phyloP scores from a whole-genome alignment of 2,329 filamentous ascomycete genomes.

The Cercospora zeina region DNA sequence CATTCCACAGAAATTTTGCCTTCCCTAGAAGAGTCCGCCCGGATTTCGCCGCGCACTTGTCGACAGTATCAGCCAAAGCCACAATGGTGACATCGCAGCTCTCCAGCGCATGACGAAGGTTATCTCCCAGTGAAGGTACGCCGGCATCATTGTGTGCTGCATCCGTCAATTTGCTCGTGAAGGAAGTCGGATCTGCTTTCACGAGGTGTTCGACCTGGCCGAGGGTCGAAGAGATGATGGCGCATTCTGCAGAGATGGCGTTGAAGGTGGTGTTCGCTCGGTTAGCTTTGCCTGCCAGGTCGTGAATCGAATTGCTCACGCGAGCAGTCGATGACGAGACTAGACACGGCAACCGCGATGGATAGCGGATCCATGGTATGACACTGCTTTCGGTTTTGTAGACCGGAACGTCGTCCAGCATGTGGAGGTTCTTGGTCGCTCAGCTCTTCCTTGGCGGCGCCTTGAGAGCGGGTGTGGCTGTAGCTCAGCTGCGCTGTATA shows the following conservation, averaged over 20 bases:
- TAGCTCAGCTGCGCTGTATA: conserved; percentile 1
- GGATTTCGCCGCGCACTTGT: neutral
- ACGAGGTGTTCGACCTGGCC: neutral
- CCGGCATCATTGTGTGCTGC: neutral
- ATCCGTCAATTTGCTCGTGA: neutral
- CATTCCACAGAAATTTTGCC: neutral
- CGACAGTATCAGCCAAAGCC: neutral
- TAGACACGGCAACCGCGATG: neutral
- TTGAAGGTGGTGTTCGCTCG: neutral
- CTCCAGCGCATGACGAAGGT: neutral
- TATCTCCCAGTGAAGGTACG: neutral
- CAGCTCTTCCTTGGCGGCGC: neutral
- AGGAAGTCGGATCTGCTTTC: neutral
- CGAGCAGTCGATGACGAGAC: neutral
- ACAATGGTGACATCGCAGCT: conserved; percentile 1
- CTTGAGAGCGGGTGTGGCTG: neutral
- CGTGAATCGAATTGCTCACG: neutral
- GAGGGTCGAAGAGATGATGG: neutral
- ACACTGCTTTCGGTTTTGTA: neutral
- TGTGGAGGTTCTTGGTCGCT: neutral
- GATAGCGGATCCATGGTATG: neutral
- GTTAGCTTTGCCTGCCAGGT: conserved; percentile 1
- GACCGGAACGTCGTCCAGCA: neutral
- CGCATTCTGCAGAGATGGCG: neutral
- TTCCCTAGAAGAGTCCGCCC: neutral